A percentile compares a stretch with the other conserved stretches of the same genome.
These are phyloP conservation scores for Pseudovirgaria hyperparasitica DNA, from an alignment of 2,329 filamentous ascomycete species.

Conservation along the genomic window DNA sequence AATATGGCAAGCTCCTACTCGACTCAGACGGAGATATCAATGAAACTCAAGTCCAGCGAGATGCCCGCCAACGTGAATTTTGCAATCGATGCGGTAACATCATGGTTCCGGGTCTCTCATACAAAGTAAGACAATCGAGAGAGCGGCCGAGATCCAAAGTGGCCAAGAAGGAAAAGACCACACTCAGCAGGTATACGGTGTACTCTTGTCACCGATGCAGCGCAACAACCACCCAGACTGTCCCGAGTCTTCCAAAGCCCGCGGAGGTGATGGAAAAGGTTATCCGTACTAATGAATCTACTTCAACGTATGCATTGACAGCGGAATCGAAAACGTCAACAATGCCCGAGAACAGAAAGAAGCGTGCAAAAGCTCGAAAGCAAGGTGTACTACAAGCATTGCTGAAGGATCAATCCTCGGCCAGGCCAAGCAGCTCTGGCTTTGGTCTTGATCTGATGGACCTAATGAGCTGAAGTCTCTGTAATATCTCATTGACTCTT, in stretches of 20 bases:
- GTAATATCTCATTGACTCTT: too few relatives aligned
- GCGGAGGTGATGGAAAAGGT: too few relatives aligned
- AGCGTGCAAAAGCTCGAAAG: slow-evolving; percentile 42
- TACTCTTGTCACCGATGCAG: slow-evolving; percentile 20
- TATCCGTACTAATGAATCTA: slow-evolving; percentile 9
- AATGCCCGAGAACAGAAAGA: slow-evolving; percentile 32
- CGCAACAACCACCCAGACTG: slow-evolving; percentile 18
- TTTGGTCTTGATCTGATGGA: slow-evolving; percentile 39
- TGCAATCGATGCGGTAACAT: slow-evolving; percentile 26
- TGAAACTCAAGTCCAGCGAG: slow-evolving; percentile 14
- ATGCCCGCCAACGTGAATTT: slow-evolving; percentile 16
- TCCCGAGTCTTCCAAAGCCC: too few relatives aligned
- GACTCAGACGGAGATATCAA: slow-evolving; percentile 16
- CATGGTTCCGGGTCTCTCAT: slow-evolving; percentile 25
- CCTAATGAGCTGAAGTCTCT: slow-evolving; percentile 40
- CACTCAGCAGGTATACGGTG: slow-evolving; percentile 10
- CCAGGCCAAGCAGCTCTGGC: slow-evolving; percentile 17
- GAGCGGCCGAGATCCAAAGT: slow-evolving; percentile 1
- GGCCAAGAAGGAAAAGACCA: slow-evolving; percentile 1
- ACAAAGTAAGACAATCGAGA: slow-evolving; percentile 9
- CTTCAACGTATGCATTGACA: slow-evolving; percentile 10
- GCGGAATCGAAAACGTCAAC: slow-evolving; percentile 2
- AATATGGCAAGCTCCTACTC: slow-evolving; percentile 12
- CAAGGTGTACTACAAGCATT: slow-evolving; percentile 40
- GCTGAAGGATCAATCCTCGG: slow-evolving; percentile 27